These are phyloP conservation scores for Metahyphopichia silvanorum DNA, from an alignment of 805 yeast species.

Conservation along the genomic window DNA sequence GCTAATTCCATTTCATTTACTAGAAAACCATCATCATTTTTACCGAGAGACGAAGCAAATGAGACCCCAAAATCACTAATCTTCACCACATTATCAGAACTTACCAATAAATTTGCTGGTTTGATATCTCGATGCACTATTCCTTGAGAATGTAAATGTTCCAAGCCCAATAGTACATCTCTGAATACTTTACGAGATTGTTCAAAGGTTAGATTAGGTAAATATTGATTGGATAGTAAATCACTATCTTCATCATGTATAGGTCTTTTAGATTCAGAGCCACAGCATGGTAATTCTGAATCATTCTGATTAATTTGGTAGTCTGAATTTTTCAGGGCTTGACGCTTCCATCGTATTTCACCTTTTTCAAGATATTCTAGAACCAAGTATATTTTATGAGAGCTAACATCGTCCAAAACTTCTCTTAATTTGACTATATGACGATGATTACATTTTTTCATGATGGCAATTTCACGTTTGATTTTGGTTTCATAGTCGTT, in stretches of 20 bases:
- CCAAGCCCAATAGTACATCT: conserved; percentile 84
- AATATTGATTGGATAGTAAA: conserved; percentile 21
- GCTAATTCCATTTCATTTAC: conserved; percentile 74
- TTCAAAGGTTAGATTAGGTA: conserved; percentile 63
- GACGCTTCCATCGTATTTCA: conserved; percentile 75
- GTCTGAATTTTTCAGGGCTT: conserved; percentile 8
- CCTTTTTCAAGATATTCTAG: conserved; percentile 89
- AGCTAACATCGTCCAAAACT: conserved; percentile 79
- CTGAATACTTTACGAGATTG: conserved; percentile 72
- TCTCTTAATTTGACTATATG: conserved; percentile 43
- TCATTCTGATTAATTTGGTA: conserved; percentile 1
- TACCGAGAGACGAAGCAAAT: conserved; percentile 52
- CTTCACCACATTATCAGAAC: conserved; percentile 70
- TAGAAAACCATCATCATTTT: conserved; percentile 41
- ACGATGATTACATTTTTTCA: conserved; percentile 45
- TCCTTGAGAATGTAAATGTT: conserved; percentile 85
- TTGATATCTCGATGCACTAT: conserved; percentile 94
- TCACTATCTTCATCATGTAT: conserved; percentile 16
- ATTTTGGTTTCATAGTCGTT: conserved; percentile 35
- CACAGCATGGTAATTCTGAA: conserved; percentile 37
- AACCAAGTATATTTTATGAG: conserved; percentile 85
- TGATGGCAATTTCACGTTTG: conserved; percentile 42
- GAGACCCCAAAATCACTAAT: conserved; percentile 98
- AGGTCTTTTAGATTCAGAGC: conserved; percentile 10
- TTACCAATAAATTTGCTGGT: conserved; percentile 84